Base-by-base conservation (phyloP, 1,139 yeast species). In the Blastobotrys capitulatus region DNA sequence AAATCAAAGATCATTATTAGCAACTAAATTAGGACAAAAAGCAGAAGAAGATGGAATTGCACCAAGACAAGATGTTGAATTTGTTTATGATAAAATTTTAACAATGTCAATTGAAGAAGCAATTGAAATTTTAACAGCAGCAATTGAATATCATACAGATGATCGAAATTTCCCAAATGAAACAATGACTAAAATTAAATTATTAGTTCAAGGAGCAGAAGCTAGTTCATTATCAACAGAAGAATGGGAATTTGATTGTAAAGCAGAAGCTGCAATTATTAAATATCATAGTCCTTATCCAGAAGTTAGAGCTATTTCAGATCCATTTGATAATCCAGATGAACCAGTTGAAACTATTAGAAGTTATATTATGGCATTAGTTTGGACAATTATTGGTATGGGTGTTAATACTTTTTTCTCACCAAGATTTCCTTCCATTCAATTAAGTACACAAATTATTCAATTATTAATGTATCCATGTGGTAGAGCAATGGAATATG, bases 231-330 rank as follows among this genome's bases (percentile, higher is more conserved):
- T 46, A 37, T 19, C 22, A 29, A 44, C 12, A 6, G 45, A 50
- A 16, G 49, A 46, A 20, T 46, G 43, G 43, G 60, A 65, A 26
- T 56, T 58, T 35, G 63, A 64, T 25, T 62, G 72, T 44, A 68
- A 64, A 53, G 56, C 73, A 19, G 70, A 71, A 48, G 82, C 82
- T 1, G 73, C 72, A 26, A 60, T 80, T 45, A 65, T 77, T 44
- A 70, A 75, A 43, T 80, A 69, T 60, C 77, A 74, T 61, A 80
- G 84, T 1, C 83, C 85, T 1, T 82, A 82, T 60, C 78, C 82
- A 2, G 86, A 81, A 62, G 84, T 82, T 7, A 71, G 87, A 54
- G 72, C 86, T 9, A 77, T 79, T 15, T 63, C 76, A 40, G 72
- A 71, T 42, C 77, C 79, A 12, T 65, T 63, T 42, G 83, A 80